A percentile compares a stretch with the other conserved stretches of the same genome.
Conservation (phyloP, 371 early-diverging fungal genomes). For the Mortierella sp. region DNA sequence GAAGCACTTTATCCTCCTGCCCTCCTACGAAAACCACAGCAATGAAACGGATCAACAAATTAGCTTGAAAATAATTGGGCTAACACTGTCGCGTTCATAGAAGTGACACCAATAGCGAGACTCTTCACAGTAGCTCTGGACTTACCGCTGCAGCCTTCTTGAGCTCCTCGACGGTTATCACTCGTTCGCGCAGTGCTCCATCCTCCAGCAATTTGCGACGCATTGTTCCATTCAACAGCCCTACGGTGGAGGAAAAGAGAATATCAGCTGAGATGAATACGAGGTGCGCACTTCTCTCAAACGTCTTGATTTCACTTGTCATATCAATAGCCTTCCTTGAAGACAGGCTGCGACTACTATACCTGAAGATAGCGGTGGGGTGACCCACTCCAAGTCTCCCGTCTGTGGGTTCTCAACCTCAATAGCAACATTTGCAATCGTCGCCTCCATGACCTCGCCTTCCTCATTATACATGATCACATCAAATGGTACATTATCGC, state of each 20-base stretch:
- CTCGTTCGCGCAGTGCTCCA: slow-evolving; percentile 53
- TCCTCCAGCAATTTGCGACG: slow-evolving; percentile 59
- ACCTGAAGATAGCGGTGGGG: slow-evolving; percentile 64
- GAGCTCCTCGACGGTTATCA: slow-evolving; percentile 63
- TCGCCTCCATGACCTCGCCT: slow-evolving; percentile 67
- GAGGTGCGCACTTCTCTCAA: too few species aligned
- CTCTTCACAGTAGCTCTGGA: background rate
- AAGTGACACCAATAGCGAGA: too few species aligned
- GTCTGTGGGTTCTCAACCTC: slow-evolving; percentile 39
- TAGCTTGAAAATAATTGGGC: background rate
- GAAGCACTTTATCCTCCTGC: slow-evolving; percentile 63
- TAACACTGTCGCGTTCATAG: too few species aligned
- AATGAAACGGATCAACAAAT: background rate
- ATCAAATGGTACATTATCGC: slow-evolving; percentile 61
- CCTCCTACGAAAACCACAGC: slow-evolving; percentile 12
- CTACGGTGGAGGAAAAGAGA: slow-evolving; percentile 28
- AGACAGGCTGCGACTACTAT: slow-evolving; percentile 9
- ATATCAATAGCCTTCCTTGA: background rate
- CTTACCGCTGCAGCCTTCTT: slow-evolving; percentile 61
- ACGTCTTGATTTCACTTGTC: background rate
- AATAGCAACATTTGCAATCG: slow-evolving; percentile 74
- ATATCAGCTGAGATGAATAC: background rate
- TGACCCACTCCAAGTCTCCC: slow-evolving; percentile 61
- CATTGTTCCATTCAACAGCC: slow-evolving; percentile 66
- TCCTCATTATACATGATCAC: slow-evolving; percentile 69